phyloP scores from a whole-genome alignment of 2,329 filamentous ascomycete species.

The Diaporthe capsici region DNA sequence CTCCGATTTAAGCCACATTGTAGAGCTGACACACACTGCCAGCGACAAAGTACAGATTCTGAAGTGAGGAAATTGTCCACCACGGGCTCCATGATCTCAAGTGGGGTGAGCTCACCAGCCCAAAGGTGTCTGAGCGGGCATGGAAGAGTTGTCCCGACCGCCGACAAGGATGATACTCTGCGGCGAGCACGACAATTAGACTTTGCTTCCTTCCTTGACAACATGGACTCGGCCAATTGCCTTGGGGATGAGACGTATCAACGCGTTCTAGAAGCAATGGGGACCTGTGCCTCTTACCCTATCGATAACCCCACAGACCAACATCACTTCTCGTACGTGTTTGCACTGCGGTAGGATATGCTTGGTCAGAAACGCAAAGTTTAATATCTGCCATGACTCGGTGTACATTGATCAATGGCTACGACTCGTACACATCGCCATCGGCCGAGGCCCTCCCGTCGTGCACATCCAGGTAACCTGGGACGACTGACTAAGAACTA shows the following conservation, averaged over 20 bases:
- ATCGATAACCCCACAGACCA: background rate
- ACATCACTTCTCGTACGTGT: background rate
- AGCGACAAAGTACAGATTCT: background rate
- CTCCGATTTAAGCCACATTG: background rate
- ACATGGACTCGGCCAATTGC: background rate
- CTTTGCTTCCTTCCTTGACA: background rate
- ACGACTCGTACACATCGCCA: constrained; percentile 22
- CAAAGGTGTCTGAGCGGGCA: constrained; percentile 10
- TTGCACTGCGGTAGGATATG: constrained; percentile 4
- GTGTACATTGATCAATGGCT: background rate
- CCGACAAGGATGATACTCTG: background rate
- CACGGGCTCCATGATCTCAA: background rate
- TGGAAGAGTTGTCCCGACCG: constrained; percentile 8
- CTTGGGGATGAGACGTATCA: background rate
- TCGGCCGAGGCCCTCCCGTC: background rate
- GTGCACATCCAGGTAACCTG: background rate
- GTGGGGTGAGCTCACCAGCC: background rate
- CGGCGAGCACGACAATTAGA: constrained; percentile 4
- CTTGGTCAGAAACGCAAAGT: background rate
- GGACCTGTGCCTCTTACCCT: background rate
- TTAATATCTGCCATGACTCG: constrained; percentile 13
- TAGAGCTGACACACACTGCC: background rate
- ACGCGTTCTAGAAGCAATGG: constrained; percentile 5
- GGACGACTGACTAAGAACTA: constrained; percentile 26
- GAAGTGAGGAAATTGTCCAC: background rate